phyloP scores from a whole-genome alignment of 148 eudicot species.

The Persicaria tinctoria region DNA sequence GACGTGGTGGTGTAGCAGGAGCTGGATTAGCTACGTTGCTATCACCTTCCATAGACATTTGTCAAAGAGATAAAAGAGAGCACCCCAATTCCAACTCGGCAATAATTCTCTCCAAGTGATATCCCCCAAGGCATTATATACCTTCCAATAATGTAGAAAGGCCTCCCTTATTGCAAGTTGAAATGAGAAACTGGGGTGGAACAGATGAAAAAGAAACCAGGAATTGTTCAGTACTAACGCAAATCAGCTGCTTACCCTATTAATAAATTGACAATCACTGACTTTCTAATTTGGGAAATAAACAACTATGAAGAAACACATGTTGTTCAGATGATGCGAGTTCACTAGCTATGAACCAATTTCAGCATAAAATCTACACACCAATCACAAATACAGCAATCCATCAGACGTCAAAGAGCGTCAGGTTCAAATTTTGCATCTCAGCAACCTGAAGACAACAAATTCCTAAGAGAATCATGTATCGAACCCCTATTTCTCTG shows the following conservation, averaged over 20 bases:
- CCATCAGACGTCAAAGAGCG: not conserved
- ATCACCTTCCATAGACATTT: slow-evolving; percentile 51
- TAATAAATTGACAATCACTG: not conserved
- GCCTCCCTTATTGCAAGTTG: slow-evolving; percentile 18
- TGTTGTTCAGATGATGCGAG: not conserved
- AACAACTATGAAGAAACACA: not conserved
- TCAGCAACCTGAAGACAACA: slow-evolving; percentile 6
- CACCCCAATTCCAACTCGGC: slow-evolving; percentile 42
- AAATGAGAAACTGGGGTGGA: slow-evolving; percentile 12
- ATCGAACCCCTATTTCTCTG: not conserved
- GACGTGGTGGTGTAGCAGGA: slow-evolving; percentile 17
- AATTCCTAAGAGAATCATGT: not conserved
- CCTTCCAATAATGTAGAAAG: slow-evolving; percentile 28
- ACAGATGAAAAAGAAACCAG: not conserved
- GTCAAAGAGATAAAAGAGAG: slow-evolving; percentile 32
- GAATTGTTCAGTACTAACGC: not conserved
- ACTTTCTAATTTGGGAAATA: not conserved
- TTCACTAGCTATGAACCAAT: not conserved
- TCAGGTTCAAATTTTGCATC: not conserved
- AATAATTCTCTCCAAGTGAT: slow-evolving; percentile 34
- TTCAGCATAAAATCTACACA: not conserved
- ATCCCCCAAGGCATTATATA: slow-evolving; percentile 68
- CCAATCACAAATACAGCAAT: not conserved
- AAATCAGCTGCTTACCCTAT: slow-evolving; percentile 4
- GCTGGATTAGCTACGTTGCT: slow-evolving; percentile 32